Conservation (phyloP, 73 alveolate genomes). For the Blepharisma japonicum region DNA sequence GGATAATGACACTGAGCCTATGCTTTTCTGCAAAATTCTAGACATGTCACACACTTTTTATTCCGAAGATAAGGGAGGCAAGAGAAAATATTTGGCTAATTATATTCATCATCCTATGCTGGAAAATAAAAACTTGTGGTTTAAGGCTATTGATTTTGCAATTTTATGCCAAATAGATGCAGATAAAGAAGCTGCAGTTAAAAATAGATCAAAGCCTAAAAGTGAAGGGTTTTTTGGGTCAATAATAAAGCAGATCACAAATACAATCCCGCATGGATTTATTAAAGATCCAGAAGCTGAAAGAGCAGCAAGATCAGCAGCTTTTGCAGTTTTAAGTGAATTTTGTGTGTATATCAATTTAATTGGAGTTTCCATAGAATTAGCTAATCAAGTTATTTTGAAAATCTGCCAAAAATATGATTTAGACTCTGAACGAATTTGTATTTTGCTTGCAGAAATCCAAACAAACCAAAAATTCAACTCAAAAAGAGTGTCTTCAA, state of each 20-base stretch:
- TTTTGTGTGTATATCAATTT: slow-evolving; percentile 31
- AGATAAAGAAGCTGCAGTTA: background rate
- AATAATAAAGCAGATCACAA: background rate
- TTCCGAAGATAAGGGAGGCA: background rate
- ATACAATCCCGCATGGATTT: background rate
- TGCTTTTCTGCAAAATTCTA: background rate
- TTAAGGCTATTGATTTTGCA: background rate
- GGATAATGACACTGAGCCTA: background rate
- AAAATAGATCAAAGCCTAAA: background rate
- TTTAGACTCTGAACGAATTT: slow-evolving; percentile 31
- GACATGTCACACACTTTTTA: background rate
- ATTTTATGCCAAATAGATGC: background rate
- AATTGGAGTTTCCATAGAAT: slow-evolving; percentile 32
- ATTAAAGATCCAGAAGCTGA: background rate
- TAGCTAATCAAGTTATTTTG: slow-evolving; percentile 24
- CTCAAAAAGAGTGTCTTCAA: too few relatives aligned
- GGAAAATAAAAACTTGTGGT: background rate
- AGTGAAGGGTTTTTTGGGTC: background rate
- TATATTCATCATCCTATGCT: background rate
- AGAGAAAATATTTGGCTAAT: background rate
- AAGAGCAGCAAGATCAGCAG: background rate
- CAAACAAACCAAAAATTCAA: background rate
- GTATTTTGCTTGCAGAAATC: slow-evolving; percentile 17
- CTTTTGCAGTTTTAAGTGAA: background rate
- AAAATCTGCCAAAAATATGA: slow-evolving; percentile 30